Base-by-base conservation (phyloP, 1,284 basidiomycete genomes). In the Leccinum cinnamomeum region DNA sequence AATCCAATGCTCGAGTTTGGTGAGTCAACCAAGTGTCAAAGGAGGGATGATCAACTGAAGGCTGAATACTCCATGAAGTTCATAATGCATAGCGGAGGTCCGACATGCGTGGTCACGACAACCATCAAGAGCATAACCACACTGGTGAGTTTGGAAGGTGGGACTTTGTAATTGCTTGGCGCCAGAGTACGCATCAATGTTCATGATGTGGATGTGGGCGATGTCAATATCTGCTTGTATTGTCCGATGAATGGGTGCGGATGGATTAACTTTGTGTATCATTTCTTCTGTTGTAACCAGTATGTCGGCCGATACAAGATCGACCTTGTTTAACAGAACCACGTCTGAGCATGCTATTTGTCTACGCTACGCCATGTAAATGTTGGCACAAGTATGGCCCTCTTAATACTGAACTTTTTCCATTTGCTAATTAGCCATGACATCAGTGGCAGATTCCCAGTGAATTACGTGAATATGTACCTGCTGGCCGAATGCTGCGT, bases 291-390 rank as follows among this genome's bases (percentile, higher is more conserved):
- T 84, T 6, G 78, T 72, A 58, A 70, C 37, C 18, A 85, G 61
- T 60, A 72, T 69, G 41, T 74, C 71, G 8, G 78, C 69, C 3
- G 80, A 72, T 3, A 87, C 88, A 16, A 97, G 79, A 70, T 97
- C 95, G 33, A 82, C 79, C 78, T 97, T 97, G 80, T 97, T 97
- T 28, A 97, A 77, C 18, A 97, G 77, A 54, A 97, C 83, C n/a
- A 95, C 89, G 70, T 97, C 95, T 11, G 94, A 88, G 37, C 88
- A 88, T 2, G 93, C 95, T 54, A 97, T 90, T 80, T 98, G 95
- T 61, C 28, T 30, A 30, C 8, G 28, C 94, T 95, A 67, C 51
- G 14, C 25, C 59, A 59, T 20, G 18, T 16, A 54, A 59, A 37
- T 16, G 39, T 63, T 33, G 59, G 30, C 28, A 53, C 44, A 30